A percentile compares a stretch with the other conserved stretches of the same genome.
Evolutionary conservation across 331 rosid genomes (phyloP).

Genomic region (Pyracantha coccinea): DNA sequence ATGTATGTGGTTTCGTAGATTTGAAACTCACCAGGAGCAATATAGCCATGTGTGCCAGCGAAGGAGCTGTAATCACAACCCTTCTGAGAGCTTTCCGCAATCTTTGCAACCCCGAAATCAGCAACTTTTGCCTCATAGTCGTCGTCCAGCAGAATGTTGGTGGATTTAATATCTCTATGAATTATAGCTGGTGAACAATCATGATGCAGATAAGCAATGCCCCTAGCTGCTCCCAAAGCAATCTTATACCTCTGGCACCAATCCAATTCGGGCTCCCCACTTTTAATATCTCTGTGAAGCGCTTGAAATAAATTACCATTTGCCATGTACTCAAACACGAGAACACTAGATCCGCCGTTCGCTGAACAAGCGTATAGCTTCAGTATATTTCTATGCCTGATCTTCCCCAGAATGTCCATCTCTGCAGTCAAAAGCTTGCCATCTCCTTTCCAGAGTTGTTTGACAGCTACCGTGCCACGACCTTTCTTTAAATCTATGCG

Average conservation of each 20-base stretch:
- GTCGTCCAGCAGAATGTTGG: slow-evolving; percentile 82
- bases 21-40: slow-evolving; percentile 90
- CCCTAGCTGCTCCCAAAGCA: slow-evolving; percentile 87
- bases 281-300: slow-evolving; percentile 53
- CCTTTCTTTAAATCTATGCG: slow-evolving; percentile 57
- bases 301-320: slow-evolving; percentile 81
- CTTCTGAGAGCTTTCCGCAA: slow-evolving; percentile 47
- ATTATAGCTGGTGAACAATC: slow-evolving; percentile 78
- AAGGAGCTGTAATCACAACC: slow-evolving; percentile 52
- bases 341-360: slow-evolving; percentile 57
- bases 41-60: slow-evolving; percentile 92
- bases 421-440: slow-evolving; percentile 69
- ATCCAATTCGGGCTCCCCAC: slow-evolving; percentile 46
- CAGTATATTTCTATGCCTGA: slow-evolving; percentile 75
- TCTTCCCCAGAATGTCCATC: slow-evolving; percentile 81
- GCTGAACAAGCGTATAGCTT: slow-evolving; percentile 85
- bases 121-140: slow-evolving; percentile 84
- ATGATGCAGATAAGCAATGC: slow-evolving; percentile 88
- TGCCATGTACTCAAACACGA: slow-evolving; percentile 88
- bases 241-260: slow-evolving; percentile 77
- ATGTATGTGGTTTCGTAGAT: background rate
- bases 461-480: slow-evolving; percentile 63
- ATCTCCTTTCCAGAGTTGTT: slow-evolving; percentile 65
- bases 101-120: slow-evolving; percentile 90
- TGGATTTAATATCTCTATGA: slow-evolving; percentile 89